Evolutionary conservation across 768 basidiomycete species (phyloP).

Genomic region (Russula abietina): DNA sequence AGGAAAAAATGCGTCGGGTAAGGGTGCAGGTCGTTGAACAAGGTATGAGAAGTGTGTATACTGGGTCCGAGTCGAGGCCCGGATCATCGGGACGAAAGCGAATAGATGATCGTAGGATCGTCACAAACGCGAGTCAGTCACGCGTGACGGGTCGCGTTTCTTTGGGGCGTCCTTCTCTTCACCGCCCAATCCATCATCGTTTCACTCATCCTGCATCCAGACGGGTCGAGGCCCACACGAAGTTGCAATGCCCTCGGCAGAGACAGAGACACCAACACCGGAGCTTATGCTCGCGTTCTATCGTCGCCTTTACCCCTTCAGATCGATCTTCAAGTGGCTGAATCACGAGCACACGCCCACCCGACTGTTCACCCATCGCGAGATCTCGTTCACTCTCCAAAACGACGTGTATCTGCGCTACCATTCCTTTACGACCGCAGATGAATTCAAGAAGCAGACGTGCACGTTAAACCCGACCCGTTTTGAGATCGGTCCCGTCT

Average conservation of each 20-base stretch:
- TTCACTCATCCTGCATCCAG: not conserved
- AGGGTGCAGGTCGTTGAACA: not conserved
- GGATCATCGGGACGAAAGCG: constrained; percentile 4
- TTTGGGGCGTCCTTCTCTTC: not conserved
- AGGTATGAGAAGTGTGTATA: not conserved
- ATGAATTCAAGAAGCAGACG: constrained; percentile 90
- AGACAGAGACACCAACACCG: constrained; percentile 35
- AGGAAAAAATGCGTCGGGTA: not conserved
- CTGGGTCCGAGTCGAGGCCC: not conserved
- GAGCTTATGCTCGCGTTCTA: constrained; percentile 79
- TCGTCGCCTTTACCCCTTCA: constrained; percentile 88
- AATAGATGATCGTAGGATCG: not conserved
- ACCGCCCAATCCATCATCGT: not conserved
- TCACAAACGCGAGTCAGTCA: constrained; percentile 14
- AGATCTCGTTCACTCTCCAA: constrained; percentile 89
- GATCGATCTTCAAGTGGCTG: constrained; percentile 89
- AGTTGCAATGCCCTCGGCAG: constrained; percentile 20
- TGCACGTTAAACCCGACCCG: constrained; percentile 80
- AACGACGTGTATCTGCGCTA: constrained; percentile 93
- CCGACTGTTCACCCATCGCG: constrained; percentile 84
- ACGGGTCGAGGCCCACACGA: not conserved
- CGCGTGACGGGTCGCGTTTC: constrained; percentile 20
- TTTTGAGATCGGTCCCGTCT: constrained; percentile 96
- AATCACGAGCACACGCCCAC: constrained; percentile 83
- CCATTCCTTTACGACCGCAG: constrained; percentile 77